These are phyloP conservation scores for Biscogniauxia mediterranea DNA, from an alignment of 2,329 filamentous ascomycete genomes.

Conservation along the genomic window DNA sequence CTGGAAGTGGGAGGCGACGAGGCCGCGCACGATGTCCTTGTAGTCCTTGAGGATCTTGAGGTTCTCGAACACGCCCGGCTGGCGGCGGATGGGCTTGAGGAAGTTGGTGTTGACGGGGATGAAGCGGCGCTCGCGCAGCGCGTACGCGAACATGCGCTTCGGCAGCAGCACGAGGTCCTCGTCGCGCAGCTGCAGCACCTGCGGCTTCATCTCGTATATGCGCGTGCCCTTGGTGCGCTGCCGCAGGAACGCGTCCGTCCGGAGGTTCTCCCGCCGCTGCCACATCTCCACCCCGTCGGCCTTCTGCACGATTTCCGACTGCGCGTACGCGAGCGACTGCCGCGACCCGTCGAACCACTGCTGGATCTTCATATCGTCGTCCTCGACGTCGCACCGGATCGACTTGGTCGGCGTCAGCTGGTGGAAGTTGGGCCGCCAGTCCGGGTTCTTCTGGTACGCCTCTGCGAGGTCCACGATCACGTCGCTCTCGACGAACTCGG, in stretches of 20 bases:
- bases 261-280: constrained; percentile 38
- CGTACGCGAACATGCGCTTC: constrained; percentile 42
- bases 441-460: constrained; percentile 38
- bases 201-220: constrained; percentile 34
- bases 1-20: constrained; percentile 43
- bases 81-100: constrained; percentile 35
- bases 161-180: constrained; percentile 37
- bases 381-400: constrained; percentile 29
- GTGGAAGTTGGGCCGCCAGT: constrained; percentile 36
- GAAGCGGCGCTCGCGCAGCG: constrained; percentile 40
- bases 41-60: constrained; percentile 40
- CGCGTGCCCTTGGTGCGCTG: constrained; percentile 36
- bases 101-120: constrained; percentile 37
- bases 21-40: constrained; percentile 40
- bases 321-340: constrained; percentile 32
- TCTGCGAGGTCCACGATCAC: constrained; percentile 44
- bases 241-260: constrained; percentile 34
- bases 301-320: constrained; percentile 37
- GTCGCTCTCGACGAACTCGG: constrained; percentile 41
- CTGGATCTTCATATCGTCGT: constrained; percentile 38
- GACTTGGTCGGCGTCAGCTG: constrained; percentile 32
- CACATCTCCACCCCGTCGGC: constrained; percentile 36
- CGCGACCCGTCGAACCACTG: constrained; percentile 36
- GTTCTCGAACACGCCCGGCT: constrained; percentile 39
- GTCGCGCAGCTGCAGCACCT: constrained; percentile 25